A percentile compares a stretch with the other conserved stretches of the same genome.
Conservation (phyloP, 108 stramenopile genomes). For the Aurantiochytrium sp. region DNA sequence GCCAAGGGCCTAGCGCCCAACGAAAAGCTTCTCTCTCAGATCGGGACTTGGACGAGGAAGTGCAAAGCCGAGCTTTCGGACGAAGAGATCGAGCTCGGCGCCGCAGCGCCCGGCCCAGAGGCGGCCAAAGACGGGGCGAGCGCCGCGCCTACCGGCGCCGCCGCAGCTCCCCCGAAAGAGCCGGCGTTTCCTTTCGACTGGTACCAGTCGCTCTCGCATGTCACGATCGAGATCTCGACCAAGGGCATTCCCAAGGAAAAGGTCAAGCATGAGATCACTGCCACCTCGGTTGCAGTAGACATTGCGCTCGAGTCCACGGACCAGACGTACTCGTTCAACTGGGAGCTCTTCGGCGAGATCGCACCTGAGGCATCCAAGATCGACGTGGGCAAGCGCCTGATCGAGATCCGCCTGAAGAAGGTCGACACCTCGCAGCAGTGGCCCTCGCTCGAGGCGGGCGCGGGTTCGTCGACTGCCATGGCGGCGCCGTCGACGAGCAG, state of each 20-base stretch:
- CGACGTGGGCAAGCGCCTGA: constrained; percentile 69
- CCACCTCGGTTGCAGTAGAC: constrained; percentile 59
- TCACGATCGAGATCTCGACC: constrained; percentile 80
- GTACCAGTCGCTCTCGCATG: constrained; percentile 72
- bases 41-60: constrained; percentile 46
- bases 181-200: constrained; percentile 42
- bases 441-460: constrained; percentile 60
- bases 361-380: constrained; percentile 60
- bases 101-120: no score
- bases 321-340: constrained; percentile 71
- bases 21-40: not conserved
- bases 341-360: constrained; percentile 68
- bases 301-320: constrained; percentile 49
- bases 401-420: constrained; percentile 74
- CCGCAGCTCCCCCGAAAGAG: not conserved
- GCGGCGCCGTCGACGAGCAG: not conserved
- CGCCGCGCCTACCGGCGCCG: no score
- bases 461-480: not conserved
- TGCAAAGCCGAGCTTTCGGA: constrained; percentile 64
- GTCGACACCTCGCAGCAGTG: constrained; percentile 60
- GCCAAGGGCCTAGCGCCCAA: not conserved
- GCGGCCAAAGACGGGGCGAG: no score
- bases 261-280: constrained; percentile 62
- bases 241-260: constrained; percentile 58
- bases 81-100: constrained; percentile 40